A percentile compares a stretch with the other conserved stretches of the same genome.
These are phyloP conservation scores for Geosmithia flava DNA, from an alignment of 2,329 filamentous ascomycete species.

Conservation along the genomic window DNA sequence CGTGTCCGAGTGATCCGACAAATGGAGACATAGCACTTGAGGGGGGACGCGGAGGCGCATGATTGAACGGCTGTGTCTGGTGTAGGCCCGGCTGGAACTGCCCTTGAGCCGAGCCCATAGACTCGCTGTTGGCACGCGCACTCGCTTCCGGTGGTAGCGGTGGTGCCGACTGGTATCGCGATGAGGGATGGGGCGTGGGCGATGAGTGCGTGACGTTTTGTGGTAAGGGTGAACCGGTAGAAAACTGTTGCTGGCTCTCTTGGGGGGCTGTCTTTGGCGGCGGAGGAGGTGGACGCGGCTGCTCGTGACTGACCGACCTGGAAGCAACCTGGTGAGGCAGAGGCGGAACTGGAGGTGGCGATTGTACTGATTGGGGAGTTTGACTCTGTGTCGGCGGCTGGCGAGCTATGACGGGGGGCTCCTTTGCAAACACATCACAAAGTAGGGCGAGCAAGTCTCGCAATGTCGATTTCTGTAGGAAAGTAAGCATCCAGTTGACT, in stretches of 20 bases:
- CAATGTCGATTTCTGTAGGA: constrained; percentile 65
- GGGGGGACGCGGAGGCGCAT: neutral
- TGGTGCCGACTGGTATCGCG: constrained; percentile 33
- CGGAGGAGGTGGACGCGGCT: constrained; percentile 31
- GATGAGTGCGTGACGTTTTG: constrained; percentile 13
- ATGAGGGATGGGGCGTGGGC: constrained; percentile 12
- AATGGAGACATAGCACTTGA: neutral
- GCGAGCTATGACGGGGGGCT: constrained; percentile 78
- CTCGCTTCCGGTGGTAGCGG: constrained; percentile 22
- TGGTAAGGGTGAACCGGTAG: constrained; percentile 5
- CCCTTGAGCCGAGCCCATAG: neutral
- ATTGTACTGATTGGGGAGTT: constrained; percentile 15
- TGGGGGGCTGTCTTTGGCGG: constrained; percentile 40
- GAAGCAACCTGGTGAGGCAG: constrained; percentile 51
- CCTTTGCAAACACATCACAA: constrained; percentile 81
- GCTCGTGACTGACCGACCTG: constrained; percentile 9
- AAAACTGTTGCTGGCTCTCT: constrained; percentile 5
- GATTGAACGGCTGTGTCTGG: neutral
- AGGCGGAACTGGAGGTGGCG: constrained; percentile 59
- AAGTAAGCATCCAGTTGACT: neutral
- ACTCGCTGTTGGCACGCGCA: neutral
- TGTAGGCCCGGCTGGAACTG: neutral
- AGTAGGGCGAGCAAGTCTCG: constrained; percentile 74
- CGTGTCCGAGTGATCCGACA: neutral
- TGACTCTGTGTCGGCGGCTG: constrained; percentile 35